These are phyloP conservation scores for Theobroma cacao DNA, from an alignment of 345 rosid genomes.

Conservation along the genomic window DNA sequence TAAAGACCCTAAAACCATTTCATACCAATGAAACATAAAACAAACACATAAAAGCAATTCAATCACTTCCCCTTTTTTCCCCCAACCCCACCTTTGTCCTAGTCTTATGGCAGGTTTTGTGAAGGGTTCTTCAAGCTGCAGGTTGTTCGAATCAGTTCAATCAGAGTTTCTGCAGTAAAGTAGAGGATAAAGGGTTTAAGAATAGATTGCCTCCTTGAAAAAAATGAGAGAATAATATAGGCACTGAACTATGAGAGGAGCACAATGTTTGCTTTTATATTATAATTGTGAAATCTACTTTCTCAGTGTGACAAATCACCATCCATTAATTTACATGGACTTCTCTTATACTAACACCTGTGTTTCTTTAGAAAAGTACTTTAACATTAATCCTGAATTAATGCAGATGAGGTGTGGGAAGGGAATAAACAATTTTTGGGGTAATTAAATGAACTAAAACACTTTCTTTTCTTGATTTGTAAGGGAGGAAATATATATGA, in stretches of 20 bases:
- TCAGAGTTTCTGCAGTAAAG: background rate
- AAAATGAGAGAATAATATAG: background rate
- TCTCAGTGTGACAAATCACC: background rate
- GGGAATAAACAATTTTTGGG: background rate
- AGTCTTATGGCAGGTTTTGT: background rate
- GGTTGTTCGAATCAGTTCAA: background rate
- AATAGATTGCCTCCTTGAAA: background rate
- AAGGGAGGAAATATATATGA: background rate
- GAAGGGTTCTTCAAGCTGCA: background rate
- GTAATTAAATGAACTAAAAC: background rate
- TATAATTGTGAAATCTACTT: background rate
- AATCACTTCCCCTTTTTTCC: background rate
- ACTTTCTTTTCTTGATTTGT: background rate
- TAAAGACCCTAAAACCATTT: background rate
- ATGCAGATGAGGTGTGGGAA: background rate
- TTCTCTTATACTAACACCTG: background rate
- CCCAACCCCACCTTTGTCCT: background rate
- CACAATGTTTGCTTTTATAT: background rate
- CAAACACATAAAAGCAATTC: background rate
- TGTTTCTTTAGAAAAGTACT: background rate
- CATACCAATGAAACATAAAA: background rate
- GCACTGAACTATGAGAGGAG: background rate
- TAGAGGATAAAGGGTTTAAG: background rate
- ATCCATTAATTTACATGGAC: background rate
- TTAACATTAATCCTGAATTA: background rate